Evolutionary conservation across 2,329 filamentous ascomycete genomes (phyloP).

Genomic region (Aspergillus sp.): DNA sequence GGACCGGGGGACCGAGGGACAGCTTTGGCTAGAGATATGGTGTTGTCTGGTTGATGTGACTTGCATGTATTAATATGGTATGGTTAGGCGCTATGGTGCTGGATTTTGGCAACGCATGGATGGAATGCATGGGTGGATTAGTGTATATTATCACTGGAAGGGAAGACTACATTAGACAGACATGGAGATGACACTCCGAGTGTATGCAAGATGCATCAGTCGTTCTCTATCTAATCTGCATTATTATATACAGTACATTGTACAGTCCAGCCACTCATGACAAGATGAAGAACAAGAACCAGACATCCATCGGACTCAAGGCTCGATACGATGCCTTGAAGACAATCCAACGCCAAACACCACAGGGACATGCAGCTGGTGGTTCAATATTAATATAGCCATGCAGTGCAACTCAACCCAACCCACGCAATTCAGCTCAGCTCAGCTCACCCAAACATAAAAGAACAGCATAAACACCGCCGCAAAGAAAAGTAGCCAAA

Average conservation of each 20-base stretch:
- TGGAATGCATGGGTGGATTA: neutral
- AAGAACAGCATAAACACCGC: conserved; percentile 80
- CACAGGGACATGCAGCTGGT: neutral
- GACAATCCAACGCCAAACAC: neutral
- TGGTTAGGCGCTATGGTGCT: neutral
- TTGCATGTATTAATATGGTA: neutral
- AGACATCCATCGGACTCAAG: neutral
- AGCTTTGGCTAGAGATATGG: conserved; percentile 50
- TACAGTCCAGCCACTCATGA: neutral
- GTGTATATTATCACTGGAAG: no score
- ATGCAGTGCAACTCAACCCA: neutral
- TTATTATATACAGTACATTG: neutral
- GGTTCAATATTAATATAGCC: neutral
- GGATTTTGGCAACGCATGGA: no score
- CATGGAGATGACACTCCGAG: no score
- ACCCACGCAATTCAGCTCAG: neutral
- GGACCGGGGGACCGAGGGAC: conserved; percentile 42
- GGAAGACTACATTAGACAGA: no score
- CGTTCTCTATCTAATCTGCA: neutral
- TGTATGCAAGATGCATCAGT: no score
- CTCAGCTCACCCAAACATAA: conserved; percentile 77
- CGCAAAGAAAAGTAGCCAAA: conserved; percentile 87
- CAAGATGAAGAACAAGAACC: neutral
- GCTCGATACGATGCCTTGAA: no score
- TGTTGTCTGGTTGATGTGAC: neutral